phyloP scores from a whole-genome alignment of 345 rosid species.

The Punica granatum region DNA sequence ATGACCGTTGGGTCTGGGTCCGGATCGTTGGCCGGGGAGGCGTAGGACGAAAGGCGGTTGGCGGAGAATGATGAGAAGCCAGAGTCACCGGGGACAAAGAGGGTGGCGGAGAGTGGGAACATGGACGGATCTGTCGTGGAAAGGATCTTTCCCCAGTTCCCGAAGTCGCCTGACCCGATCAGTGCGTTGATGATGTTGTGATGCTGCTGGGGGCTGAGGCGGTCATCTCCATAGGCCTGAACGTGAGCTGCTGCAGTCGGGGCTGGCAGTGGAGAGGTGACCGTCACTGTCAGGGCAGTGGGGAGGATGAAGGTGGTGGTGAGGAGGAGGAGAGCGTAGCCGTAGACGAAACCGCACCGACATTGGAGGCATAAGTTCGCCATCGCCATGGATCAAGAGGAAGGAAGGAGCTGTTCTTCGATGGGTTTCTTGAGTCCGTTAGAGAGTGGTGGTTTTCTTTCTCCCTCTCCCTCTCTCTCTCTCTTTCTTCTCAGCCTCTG shows the following conservation, averaged over 20 bases:
- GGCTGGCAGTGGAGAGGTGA: background rate
- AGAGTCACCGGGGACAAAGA: slow-evolving; percentile 10
- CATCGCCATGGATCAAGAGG: too few species aligned
- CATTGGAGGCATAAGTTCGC: too few species aligned
- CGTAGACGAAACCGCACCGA: too few species aligned
- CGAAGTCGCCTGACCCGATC: slow-evolving; percentile 67
- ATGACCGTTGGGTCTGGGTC: background rate
- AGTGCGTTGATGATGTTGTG: slow-evolving; percentile 64
- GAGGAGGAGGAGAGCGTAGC: background rate
- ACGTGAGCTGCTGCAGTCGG: background rate
- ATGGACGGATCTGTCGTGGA: slow-evolving; percentile 26
- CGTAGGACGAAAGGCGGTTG: slow-evolving; percentile 32
- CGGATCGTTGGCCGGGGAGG: too few species aligned
- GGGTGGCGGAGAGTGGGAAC: slow-evolving; percentile 12
- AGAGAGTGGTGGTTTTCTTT: too few species aligned
- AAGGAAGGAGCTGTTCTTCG: too few species aligned
- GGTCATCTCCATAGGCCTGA: background rate
- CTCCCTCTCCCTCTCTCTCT: too few species aligned
- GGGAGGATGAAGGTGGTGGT: background rate
- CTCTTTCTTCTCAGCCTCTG: too few species aligned
- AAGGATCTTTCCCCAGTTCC: slow-evolving; percentile 53
- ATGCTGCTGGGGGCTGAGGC: slow-evolving; percentile 27
- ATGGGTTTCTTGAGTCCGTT: too few species aligned
- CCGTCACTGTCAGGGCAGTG: too few species aligned
- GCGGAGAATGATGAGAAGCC: slow-evolving; percentile 6